Evolutionary conservation across 768 basidiomycete genomes (phyloP).

Genomic region (Lentinula detonsa): DNA sequence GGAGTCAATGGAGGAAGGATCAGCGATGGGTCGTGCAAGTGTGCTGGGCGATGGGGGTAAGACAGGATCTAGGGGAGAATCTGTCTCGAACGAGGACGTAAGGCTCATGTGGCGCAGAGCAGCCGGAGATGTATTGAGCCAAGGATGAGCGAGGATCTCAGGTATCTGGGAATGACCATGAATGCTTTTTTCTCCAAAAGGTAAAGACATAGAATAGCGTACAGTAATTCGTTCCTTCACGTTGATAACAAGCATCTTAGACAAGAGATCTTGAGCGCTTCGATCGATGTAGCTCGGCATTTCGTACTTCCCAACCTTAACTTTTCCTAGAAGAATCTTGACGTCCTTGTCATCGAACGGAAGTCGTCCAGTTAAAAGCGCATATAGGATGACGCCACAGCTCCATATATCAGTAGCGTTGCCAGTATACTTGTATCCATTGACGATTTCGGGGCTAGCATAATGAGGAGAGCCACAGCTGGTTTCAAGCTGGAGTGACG

Average conservation of each 20-base stretch:
- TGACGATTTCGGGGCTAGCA: slow-evolving; percentile 94
- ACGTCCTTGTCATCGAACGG: slow-evolving; percentile 94
- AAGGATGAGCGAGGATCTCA: slow-evolving; percentile 82
- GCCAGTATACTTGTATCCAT: slow-evolving; percentile 83
- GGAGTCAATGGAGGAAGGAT: slow-evolving; percentile 64
- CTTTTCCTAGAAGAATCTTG: slow-evolving; percentile 70
- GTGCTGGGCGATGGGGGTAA: slow-evolving; percentile 60
- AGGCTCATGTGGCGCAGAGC: slow-evolving; percentile 12
- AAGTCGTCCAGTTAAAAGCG: slow-evolving; percentile 82
- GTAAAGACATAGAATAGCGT: slow-evolving; percentile 16
- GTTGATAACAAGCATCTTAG: slow-evolving; percentile 86
- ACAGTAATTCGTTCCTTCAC: slow-evolving; percentile 77
- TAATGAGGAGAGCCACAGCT: slow-evolving; percentile 97
- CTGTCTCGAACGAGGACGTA: slow-evolving; percentile 4
- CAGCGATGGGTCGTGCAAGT: slow-evolving; percentile 64
- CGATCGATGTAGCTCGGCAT: slow-evolving; percentile 78
- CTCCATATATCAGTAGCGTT: slow-evolving; percentile 95
- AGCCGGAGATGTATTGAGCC: slow-evolving; percentile 47
- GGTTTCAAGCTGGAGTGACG: slow-evolving; percentile 81
- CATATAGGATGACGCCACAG: slow-evolving; percentile 90
- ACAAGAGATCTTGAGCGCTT: slow-evolving; percentile 79
- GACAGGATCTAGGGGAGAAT: slow-evolving; percentile 19
- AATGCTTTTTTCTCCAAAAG: neutral
- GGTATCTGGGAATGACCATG: slow-evolving; percentile 53
- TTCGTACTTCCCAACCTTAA: slow-evolving; percentile 80